Evolutionary conservation across 2,329 filamentous ascomycete species (phyloP), one percentile per base, ranked within the genome.

Genomic region (Cadophora luteo-olivacea): DNA sequence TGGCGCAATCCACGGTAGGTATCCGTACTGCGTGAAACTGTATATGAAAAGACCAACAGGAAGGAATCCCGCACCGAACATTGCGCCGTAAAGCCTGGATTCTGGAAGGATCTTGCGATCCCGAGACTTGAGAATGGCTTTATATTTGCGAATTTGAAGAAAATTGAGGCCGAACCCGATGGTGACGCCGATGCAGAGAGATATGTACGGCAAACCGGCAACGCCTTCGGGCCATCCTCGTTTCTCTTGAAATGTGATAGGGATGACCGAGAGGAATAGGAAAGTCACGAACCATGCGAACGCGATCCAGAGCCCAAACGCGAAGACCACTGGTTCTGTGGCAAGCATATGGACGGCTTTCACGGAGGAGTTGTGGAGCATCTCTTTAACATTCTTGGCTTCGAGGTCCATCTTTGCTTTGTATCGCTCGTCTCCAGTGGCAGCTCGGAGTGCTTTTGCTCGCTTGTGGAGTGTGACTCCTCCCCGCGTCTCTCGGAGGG

Each of bases 201-300:
- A 77, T 1, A 87, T 81, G 73, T 92, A 93, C 0, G 91, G 86
- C 0, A 87, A 84, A 32, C 89, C 89, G 3, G 83, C 81, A 75
- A 91, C 82, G 64, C 87, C 82, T n/a, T 86, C 80, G 58, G 81
- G 84, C 79, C 92, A 92, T 69, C 79, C 78, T 74, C 92, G 85
- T 22, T 92, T 77, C 68, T 94, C 92, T 75, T 94, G 91, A 65
- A 85, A 85, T 69, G 95, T 89, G 67, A 91, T 90, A 0, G 93
- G 92, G 11, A 97, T 87, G 1, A 92, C 91, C 16, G 88, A 88
- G 72, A 97, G 93, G 32, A 91, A 92, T 36, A 97, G 83, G 78
- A 97, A 97, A 0, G 97, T 86, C 0, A 97, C 86, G 0, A 91
- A 92, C 94, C 94, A 97, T 33, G 90, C 90, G 78, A 97, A 97